Evolutionary conservation across 2,329 filamentous ascomycete genomes (phyloP).

Genomic region (Emmonsiellopsis sp.): DNA sequence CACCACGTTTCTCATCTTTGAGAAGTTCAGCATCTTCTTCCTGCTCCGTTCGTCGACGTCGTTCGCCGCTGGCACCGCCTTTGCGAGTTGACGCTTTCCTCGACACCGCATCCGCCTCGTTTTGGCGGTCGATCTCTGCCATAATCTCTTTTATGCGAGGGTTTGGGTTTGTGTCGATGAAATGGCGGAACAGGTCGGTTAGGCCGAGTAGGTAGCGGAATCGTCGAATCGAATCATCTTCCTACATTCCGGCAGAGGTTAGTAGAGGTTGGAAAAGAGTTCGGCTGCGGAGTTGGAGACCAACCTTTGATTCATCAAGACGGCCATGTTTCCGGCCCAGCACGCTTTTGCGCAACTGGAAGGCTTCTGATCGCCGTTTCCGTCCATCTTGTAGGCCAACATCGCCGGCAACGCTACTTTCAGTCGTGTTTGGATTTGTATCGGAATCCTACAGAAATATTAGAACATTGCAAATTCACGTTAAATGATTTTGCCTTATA

Average conservation of each 20-base stretch:
- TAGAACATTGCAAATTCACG: not conserved
- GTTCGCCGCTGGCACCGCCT: slow-evolving; percentile 69
- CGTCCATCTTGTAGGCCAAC: slow-evolving; percentile 59
- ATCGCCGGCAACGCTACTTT: slow-evolving; percentile 80
- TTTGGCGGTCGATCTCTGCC: slow-evolving; percentile 87
- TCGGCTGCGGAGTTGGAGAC: not conserved
- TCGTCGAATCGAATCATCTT: slow-evolving; percentile 87
- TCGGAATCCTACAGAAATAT: slow-evolving; percentile 46
- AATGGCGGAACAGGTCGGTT: slow-evolving; percentile 95
- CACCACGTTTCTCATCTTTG: slow-evolving; percentile 79
- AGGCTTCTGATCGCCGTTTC: slow-evolving; percentile 75
- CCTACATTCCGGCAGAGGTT: slow-evolving; percentile 39
- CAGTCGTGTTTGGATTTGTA: slow-evolving; percentile 57
- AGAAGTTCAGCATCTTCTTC: slow-evolving; percentile 89
- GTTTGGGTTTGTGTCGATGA: slow-evolving; percentile 95
- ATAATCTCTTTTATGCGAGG: slow-evolving; percentile 91
- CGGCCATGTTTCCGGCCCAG: slow-evolving; percentile 92
- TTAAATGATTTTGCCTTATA: not conserved
- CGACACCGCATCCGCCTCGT: slow-evolving; percentile 60
- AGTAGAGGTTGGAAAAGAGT: not conserved
- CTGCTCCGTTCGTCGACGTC: slow-evolving; percentile 83
- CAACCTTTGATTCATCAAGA: slow-evolving; percentile 82
- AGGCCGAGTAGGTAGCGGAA: slow-evolving; percentile 92
- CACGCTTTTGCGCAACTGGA: slow-evolving; percentile 81
- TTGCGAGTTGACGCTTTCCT: slow-evolving; percentile 71